These are phyloP conservation scores for Grosmannia huntii DNA, from an alignment of 2,329 filamentous ascomycete species.

Conservation along the genomic window DNA sequence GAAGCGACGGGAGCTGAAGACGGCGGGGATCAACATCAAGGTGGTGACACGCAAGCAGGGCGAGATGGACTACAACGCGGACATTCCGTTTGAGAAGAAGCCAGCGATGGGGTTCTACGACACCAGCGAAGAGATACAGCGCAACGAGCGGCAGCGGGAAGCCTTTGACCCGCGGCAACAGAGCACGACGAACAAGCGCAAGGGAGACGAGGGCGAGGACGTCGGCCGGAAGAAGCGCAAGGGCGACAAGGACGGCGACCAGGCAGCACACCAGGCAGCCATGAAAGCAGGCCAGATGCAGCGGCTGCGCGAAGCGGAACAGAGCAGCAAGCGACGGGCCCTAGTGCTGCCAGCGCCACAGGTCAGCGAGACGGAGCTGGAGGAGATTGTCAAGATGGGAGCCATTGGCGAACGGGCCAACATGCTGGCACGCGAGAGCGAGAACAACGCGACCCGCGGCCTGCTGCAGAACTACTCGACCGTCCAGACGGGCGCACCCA, in stretches of 20 bases:
- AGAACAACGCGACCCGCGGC: conserved; percentile 74
- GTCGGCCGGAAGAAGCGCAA: conserved; percentile 60
- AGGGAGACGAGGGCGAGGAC: conserved; percentile 79
- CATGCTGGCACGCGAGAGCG: conserved; percentile 58
- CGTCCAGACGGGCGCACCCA: conserved; percentile 70
- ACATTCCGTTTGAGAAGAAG: conserved; percentile 94
- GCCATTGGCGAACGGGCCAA: conserved; percentile 83
- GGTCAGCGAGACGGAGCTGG: conserved; percentile 82
- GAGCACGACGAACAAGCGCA: conserved; percentile 72
- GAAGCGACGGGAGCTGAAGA: conserved; percentile 93
- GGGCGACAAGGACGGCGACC: conserved; percentile 47
- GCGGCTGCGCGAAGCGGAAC: conserved; percentile 88
- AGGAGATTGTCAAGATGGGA: conserved; percentile 98
- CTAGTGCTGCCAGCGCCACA: conserved; percentile 82
- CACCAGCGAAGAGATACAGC: conserved; percentile 65
- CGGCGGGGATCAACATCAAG: conserved; percentile 96
- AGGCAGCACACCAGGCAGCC: conserved; percentile 71
- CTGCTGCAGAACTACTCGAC: conserved; percentile 78
- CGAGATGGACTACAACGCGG: conserved; percentile 99
- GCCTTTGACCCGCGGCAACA: conserved; percentile 86
- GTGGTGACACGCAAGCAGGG: conserved; percentile 82
- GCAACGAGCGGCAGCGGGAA: conserved; percentile 73
- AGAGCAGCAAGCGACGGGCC: conserved; percentile 80
- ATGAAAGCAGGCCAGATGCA: conserved; percentile 90
- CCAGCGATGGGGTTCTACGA: conserved; percentile 86